These are phyloP conservation scores for Phialemonium atrogriseum DNA, from an alignment of 2,329 filamentous ascomycete genomes.

Conservation along the genomic window DNA sequence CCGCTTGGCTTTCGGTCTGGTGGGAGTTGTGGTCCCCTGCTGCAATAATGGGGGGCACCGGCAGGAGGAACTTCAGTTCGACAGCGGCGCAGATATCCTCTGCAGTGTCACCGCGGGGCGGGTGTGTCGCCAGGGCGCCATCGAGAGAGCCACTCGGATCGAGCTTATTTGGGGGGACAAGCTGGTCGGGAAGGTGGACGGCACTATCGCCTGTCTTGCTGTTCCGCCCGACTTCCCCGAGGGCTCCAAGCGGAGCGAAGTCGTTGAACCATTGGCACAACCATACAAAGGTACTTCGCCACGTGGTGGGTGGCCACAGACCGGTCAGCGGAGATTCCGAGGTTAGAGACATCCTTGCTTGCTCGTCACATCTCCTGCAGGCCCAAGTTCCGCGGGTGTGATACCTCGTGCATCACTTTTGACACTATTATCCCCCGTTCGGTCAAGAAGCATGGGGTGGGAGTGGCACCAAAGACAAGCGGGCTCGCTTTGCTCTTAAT, in stretches of 20 bases:
- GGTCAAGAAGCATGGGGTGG: no score
- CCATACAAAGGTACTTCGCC: background rate
- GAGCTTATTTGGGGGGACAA: background rate
- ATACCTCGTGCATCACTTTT: no score
- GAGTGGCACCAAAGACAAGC: no score
- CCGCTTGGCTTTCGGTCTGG: background rate
- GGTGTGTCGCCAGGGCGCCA: background rate
- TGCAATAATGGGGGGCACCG: background rate
- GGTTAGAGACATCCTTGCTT: no score
- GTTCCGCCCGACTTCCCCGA: background rate
- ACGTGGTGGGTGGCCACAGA: no score
- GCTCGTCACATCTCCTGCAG: no score
- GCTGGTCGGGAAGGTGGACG: background rate
- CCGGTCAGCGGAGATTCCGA: no score
- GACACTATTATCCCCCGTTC: no score
- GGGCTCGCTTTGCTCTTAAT: no score
- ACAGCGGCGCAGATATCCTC: background rate
- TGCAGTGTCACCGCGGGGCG: background rate
- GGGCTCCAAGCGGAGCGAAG: background rate
- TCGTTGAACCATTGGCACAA: background rate
- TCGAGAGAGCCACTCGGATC: background rate
- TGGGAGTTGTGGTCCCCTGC: background rate
- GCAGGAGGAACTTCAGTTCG: slow-evolving; percentile 1
- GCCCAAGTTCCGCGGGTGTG: no score
- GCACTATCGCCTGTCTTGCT: background rate